Evolutionary conservation across 73 alveolate species (phyloP).

Genomic region (Breviolum minutum): DNA sequence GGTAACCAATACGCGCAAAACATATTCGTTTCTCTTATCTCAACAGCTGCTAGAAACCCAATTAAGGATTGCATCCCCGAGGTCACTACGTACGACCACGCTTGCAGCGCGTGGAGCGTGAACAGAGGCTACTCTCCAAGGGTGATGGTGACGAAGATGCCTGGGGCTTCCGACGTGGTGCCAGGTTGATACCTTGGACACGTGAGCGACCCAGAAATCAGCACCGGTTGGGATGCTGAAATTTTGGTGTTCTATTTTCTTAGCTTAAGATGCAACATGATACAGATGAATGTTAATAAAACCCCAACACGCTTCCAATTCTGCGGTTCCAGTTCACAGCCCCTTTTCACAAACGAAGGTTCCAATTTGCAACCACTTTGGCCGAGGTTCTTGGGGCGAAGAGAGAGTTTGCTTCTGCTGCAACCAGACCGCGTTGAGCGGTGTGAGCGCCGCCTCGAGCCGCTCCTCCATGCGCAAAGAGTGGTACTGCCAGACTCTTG

Average conservation of each 20-base stretch:
- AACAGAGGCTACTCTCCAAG: not conserved
- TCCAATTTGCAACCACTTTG: too few species aligned
- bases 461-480: not conserved
- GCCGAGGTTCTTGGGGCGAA: conserved; percentile 51
- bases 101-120: not conserved
- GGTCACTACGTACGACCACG: conserved; percentile 46
- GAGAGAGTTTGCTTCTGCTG: conserved; percentile 55
- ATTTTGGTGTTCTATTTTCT: too few species aligned
- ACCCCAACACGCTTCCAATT: too few species aligned
- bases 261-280: too few species aligned
- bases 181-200: conserved; percentile 33
- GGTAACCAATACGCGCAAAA: too few species aligned
- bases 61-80: not conserved
- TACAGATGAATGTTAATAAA: too few species aligned
- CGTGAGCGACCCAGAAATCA: not conserved
- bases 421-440: not conserved
- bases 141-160: conserved; percentile 45
- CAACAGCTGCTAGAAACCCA: too few species aligned
- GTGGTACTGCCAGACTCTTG: conserved; percentile 54
- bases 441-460: not conserved
- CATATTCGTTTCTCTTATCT: too few species aligned
- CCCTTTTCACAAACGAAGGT: too few species aligned
- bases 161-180: conserved; percentile 36
- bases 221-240: too few species aligned
- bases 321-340: too few species aligned